Evolutionary conservation across 208 protist species (phyloP), one percentile per base, ranked within the genome.

Genomic region (Trypanosoma conorhini): DNA sequence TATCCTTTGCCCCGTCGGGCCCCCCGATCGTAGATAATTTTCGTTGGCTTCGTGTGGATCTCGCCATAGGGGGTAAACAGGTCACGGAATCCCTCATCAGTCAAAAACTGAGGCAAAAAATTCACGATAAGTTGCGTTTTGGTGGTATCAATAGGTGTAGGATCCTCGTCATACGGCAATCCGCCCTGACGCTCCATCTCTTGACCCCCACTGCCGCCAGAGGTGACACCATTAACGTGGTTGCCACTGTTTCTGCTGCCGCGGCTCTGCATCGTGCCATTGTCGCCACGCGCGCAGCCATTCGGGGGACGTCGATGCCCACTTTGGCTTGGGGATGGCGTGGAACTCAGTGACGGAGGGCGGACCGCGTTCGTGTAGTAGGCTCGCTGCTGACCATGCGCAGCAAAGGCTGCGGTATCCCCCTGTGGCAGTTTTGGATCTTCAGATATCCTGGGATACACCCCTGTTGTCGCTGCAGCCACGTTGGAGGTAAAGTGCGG

Each of bases 51-150:
- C 48, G 77, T 77, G 48, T 77, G 64, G 7, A 86, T 40, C 57
- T 80, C 77, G 7, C 82, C 85, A 68, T 70, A 88, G n/a, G 48
- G 74, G 9, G 78, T 70, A 75, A 91, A 91, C 26, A 91, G 66
- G 0, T 57, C 31, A 19, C 68, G 68, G 28, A 88, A 88, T 22
- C 85, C 80, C 15, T 82, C 80, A 62, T 86, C 74, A 9, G 71
- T 80, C 19, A 91, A 38, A 8, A 62, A 57, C 62, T 87, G 85
- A n/a, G 85, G 74, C 0, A 91, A 61, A 62, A 75, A 88, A 65
- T 91, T 91, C 22, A 91, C 85, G 60, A 91, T 91, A 64, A 91
- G 80, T 65, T 91, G 85, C 5, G 55, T 80, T 69, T 82, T 83
- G 26, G 70, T 80, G 1, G 61, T 80, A 66, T 85, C 81, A 67